Evolutionary conservation across 306 rosid species (phyloP), one percentile per base, ranked within the genome.

Genomic region (Mimosa pudica): DNA sequence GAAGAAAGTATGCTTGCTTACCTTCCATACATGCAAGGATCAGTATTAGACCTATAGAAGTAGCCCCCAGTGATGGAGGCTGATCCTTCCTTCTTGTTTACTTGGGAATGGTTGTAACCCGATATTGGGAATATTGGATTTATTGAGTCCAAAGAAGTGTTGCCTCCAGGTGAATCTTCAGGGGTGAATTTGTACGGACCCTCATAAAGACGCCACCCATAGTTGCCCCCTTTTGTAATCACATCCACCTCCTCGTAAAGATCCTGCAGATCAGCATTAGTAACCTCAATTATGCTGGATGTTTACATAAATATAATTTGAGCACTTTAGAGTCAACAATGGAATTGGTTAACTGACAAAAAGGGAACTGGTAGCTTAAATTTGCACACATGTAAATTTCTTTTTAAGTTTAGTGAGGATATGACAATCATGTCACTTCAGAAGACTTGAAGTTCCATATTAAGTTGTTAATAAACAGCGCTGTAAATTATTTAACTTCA

Each of bases 21-120:
- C 99, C 98, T 91, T 87, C 97, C 99, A 75, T 85, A 86, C 92
- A 82, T 89, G 89, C 99, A 96, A 16, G 99, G 97, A 86, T 96
- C 99, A 30, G 93, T 90, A 79, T 18, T 82, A 18, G 98, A 91
- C 33, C 99, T 90, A 84, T 90, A 96, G 84, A 91, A 81, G 75
- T 93, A 96, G 63, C 99, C 99, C 7, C 98, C 98, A 0, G 87
- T 91, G 65, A 96, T 86, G 6, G 99, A 82, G 14, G 99, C 99
- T 7, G 99, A 93, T 6, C 98, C 97, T 82, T 86, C 90, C 0
- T 85, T 88, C 81, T 89, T 87, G 93, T 87, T 90, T 11, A 93
- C 70, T 11, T 86, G 87, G 13, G 96, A 89, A 77, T 96, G 99
- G 83, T 70, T 88, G 85, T 93, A 96, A 69, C 99, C 98, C 77